Base-by-base conservation (phyloP, 2,329 filamentous ascomycete genomes). In the Aspergillus tanneri region DNA sequence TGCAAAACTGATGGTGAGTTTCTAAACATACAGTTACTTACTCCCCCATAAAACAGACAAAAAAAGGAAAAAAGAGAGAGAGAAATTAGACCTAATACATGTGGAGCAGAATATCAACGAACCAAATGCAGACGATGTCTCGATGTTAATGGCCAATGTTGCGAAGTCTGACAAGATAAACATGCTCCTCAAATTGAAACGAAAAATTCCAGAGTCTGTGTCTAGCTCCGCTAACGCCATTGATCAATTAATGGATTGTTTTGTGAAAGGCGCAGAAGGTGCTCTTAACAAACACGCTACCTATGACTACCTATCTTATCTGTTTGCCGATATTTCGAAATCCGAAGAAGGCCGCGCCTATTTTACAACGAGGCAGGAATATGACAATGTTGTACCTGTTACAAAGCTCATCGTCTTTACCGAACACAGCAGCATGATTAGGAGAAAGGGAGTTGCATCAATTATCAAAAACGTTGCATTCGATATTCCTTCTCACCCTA, bases 401-500 rank as follows among this genome's bases (percentile, higher is more conserved):
- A 89, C 87, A 40, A 97, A 97, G 75, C 77, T 99, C 53, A 87
- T 87, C 51, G 92, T 97, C 50, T 97, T 97, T 69, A 97, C 93
- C 1, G 90, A 95, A 69, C 90, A 96, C 72, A 78, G 81, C 59
- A 95, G 88, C 2, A 80, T 86, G 22, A 84, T 96, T 49, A 83
- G 93, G 46, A 80, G 93, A 46, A 89, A 90, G 61, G 93, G 93
- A n/a, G 91, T 96, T n/a, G 92, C 92, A 6, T 90, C 86, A 52
- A 93, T 90, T 8, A 90, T 99, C 67, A 97, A 97, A 71, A 99
- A 99, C 65, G 83, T 88, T 23, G 84, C 89, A 5, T 97, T 99
- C 65, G 87, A 95, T 61, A 72, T 92, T 5, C 71, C 81, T 3
- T 80, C 86, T 0, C 92, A 97, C 61, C 75, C 81, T 0, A 73